Conservation (phyloP, 2,329 filamentous ascomycete genomes). For the Madurella fahalii region DNA sequence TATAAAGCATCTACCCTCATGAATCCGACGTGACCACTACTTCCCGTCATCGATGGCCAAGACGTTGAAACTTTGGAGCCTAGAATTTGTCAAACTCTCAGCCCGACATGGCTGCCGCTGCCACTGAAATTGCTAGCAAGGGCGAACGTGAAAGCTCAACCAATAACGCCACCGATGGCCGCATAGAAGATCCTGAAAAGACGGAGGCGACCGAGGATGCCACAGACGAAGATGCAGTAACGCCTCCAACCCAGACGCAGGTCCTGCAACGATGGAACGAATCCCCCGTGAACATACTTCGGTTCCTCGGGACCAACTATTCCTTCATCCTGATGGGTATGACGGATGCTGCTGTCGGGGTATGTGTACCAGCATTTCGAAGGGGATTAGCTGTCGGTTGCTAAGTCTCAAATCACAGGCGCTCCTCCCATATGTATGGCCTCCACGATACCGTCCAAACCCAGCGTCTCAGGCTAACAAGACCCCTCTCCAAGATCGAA, state of each 20-base stretch:
- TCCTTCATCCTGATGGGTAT: slow-evolving; percentile 63
- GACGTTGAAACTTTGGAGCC: neutral
- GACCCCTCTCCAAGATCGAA: slow-evolving; percentile 46
- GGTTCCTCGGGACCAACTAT: slow-evolving; percentile 56
- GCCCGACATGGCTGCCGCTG: slow-evolving; percentile 6
- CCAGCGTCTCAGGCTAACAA: neutral
- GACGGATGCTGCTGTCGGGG: slow-evolving; percentile 64
- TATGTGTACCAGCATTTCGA: slow-evolving; percentile 33
- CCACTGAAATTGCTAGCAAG: neutral
- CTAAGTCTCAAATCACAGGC: slow-evolving; percentile 33
- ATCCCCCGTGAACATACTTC: slow-evolving; percentile 54
- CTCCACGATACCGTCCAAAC: slow-evolving; percentile 4
- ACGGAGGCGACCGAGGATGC: slow-evolving; percentile 1
- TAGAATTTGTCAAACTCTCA: neutral
- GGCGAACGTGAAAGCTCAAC: neutral
- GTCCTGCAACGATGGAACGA: slow-evolving; percentile 58
- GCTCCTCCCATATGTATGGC: slow-evolving; percentile 44
- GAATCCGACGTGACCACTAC: neutral
- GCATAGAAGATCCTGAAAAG: slow-evolving; percentile 8
- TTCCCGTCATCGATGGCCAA: too few species aligned
- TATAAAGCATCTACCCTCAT: neutral
- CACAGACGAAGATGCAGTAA: slow-evolving; percentile 21
- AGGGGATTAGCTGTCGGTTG: neutral
- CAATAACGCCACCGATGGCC: neutral
- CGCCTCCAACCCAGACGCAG: neutral